Evolutionary conservation across 2,329 filamentous ascomycete genomes (phyloP).

Genomic region (Ophiostoma triangulosporum): DNA sequence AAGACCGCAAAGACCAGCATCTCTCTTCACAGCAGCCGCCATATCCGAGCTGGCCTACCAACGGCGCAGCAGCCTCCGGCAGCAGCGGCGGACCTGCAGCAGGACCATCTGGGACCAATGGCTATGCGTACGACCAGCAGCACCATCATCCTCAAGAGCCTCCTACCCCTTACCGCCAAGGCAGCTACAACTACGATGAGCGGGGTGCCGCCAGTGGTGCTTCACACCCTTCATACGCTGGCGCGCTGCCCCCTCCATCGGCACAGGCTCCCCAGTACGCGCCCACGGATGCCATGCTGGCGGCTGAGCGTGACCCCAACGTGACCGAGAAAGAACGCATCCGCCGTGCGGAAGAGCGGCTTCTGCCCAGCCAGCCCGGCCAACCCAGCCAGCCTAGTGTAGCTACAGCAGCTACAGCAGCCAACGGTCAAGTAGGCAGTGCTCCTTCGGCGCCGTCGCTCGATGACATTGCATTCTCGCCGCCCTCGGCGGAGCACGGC

Average conservation of each 20-base stretch:
- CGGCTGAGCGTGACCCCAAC: constrained; percentile 37
- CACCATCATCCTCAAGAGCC: background rate
- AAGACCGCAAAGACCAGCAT: constrained; percentile 15
- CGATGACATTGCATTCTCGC: constrained; percentile 24
- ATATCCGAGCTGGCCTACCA: constrained; percentile 1
- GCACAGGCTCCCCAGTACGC: constrained; percentile 29
- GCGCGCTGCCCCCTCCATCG: constrained; percentile 20
- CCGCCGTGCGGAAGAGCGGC: constrained; percentile 59
- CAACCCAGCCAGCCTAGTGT: background rate
- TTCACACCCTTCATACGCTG: constrained; percentile 15
- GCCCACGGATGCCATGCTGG: constrained; percentile 41
- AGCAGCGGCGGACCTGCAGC: background rate
- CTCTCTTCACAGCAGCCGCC: constrained; percentile 6
- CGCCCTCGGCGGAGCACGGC: background rate
- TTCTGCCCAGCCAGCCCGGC: constrained; percentile 71
- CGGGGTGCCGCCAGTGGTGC: constrained; percentile 2
- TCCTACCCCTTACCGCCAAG: background rate
- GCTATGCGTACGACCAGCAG: background rate
- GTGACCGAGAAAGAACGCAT: constrained; percentile 74
- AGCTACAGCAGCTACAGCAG: background rate
- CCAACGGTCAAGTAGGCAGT: constrained; percentile 15
- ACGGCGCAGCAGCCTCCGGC: background rate
- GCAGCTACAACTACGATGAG: constrained; percentile 6
- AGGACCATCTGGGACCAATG: background rate
- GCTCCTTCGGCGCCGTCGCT: constrained; percentile 34